Evolutionary conservation across 305 asterid genomes (phyloP).

Genomic region (Striga hermonthica): DNA sequence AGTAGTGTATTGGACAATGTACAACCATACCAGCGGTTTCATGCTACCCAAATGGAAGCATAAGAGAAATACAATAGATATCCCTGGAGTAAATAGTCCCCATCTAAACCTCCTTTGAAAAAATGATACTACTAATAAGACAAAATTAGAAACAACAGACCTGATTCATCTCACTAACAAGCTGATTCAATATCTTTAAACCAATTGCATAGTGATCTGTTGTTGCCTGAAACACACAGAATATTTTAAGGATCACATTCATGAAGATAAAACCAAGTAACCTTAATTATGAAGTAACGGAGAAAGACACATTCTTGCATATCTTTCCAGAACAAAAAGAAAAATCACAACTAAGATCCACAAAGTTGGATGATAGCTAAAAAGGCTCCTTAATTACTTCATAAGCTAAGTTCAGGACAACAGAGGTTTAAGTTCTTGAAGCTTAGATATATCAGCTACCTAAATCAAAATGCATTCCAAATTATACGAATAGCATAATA

Average conservation of each 20-base stretch:
- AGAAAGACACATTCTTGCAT: conserved; percentile 15
- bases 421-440: no score
- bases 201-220: conserved; percentile 88
- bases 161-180: conserved; percentile 97
- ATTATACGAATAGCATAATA: no score
- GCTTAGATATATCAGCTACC: no score
- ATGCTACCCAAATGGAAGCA: conserved; percentile 19
- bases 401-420: no score
- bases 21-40: conserved; percentile 17
- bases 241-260: conserved; percentile 31
- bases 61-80: conserved; percentile 2
- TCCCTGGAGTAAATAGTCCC: conserved; percentile 19
- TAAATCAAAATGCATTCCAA: no score
- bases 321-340: conserved; percentile 13
- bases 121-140: conserved; percentile 13
- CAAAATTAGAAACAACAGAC: conserved; percentile 40
- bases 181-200: conserved; percentile 92
- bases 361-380: no score
- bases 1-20: conserved; percentile 9
- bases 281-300: conserved; percentile 9
- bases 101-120: conserved; percentile 15
- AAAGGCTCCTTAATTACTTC: no score
- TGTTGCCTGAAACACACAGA: conserved; percentile 64
- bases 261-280: conserved; percentile 29
- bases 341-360: no score